These are phyloP conservation scores for Penicillium oxalicum DNA, from an alignment of 2,329 filamentous ascomycete species.

Conservation along the genomic window DNA sequence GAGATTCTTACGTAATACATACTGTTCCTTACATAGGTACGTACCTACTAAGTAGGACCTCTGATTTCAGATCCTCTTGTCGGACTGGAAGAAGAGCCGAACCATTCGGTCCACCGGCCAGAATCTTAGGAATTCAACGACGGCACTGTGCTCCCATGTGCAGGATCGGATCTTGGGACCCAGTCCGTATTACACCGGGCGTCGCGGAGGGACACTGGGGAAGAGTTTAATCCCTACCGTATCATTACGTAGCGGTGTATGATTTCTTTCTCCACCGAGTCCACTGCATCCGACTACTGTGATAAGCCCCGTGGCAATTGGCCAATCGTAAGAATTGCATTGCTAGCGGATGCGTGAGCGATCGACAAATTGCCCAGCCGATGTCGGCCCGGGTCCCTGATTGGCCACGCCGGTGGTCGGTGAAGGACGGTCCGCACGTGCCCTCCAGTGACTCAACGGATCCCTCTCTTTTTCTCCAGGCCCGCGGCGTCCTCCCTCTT, in stretches of 20 bases:
- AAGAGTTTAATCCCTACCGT: slow-evolving; percentile 7
- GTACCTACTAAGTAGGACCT: too few species aligned
- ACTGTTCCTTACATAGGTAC: too few species aligned
- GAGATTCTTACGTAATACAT: too few species aligned
- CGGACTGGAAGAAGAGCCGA: too few species aligned
- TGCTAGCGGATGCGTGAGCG: not conserved
- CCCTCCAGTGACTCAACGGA: slow-evolving; percentile 18
- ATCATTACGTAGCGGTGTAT: slow-evolving; percentile 5
- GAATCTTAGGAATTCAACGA: too few species aligned
- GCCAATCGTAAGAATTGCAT: not conserved
- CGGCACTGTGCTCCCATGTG: too few species aligned
- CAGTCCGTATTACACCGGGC: too few species aligned
- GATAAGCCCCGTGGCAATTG: not conserved
- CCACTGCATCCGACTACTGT: not conserved
- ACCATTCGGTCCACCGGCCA: too few species aligned
- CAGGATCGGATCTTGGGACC: too few species aligned
- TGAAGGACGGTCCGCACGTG: slow-evolving; percentile 23
- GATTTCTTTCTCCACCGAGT: not conserved
- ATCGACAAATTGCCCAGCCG: slow-evolving; percentile 5
- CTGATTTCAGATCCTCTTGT: too few species aligned
- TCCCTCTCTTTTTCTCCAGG: slow-evolving; percentile 10
- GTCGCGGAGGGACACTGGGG: not conserved
- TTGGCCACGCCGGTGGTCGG: slow-evolving; percentile 25
- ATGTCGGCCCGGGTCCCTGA: slow-evolving; percentile 17
- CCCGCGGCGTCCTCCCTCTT: not conserved